These are phyloP conservation scores for Pneumocystis sp. DNA, from an alignment of 1,139 yeast genomes.

Conservation along the genomic window DNA sequence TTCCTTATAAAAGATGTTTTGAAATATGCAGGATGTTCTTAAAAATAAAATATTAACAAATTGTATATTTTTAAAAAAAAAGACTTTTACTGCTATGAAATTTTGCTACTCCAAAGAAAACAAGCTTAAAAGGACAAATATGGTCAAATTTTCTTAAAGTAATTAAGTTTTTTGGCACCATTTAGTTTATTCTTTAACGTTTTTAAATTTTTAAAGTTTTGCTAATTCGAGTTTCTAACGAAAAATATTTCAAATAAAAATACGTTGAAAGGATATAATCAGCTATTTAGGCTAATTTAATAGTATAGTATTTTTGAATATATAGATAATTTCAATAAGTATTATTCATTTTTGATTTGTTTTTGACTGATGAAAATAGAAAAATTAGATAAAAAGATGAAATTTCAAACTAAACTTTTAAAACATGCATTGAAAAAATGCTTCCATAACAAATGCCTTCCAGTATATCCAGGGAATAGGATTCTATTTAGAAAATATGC, in stretches of 20 bases:
- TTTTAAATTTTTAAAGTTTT: not conserved
- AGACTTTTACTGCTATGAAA: not conserved
- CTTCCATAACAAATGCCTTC: not conserved
- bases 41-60: not conserved
- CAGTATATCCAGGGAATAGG: no score
- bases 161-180: not conserved
- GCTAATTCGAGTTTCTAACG: not conserved
- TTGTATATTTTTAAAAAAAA: not conserved
- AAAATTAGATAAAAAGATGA: not conserved
- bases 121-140: not conserved
- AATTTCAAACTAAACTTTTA: not conserved
- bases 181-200: not conserved
- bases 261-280: not conserved
- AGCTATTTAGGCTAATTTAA: not conserved
- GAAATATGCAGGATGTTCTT: not conserved
- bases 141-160: not conserved
- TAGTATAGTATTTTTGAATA: not conserved
- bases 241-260: not conserved
- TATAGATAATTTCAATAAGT: not conserved
- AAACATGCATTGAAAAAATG: not conserved
- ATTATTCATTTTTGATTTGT: not conserved
- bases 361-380: not conserved
- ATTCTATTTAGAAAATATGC: not conserved
- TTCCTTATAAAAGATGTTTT: not conserved
- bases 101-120: not conserved